These are phyloP conservation scores for Chlorophyllum brunneum DNA, from an alignment of 768 basidiomycete genomes.

Conservation along the genomic window DNA sequence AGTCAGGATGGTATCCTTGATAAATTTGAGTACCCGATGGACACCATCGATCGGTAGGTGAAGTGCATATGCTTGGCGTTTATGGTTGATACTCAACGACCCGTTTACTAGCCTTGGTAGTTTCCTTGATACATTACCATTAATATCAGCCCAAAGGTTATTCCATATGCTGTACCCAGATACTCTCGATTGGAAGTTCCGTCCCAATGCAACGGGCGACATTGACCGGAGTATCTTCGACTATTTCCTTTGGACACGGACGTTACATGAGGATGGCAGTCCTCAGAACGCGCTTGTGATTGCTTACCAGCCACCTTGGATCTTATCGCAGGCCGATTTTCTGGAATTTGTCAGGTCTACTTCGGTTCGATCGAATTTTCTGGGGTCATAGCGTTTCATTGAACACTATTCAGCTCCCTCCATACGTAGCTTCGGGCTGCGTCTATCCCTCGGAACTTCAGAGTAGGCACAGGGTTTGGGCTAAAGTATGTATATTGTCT, in stretches of 20 bases:
- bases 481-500: constrained; percentile 36
- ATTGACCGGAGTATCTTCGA: constrained; percentile 30
- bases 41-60: constrained; percentile 41
- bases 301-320: constrained; percentile 60
- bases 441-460: constrained; percentile 28
- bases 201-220: constrained; percentile 26
- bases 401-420: constrained; percentile 34
- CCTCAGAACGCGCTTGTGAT: constrained; percentile 38
- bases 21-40: constrained; percentile 32
- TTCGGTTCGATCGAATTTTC: constrained; percentile 27
- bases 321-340: constrained; percentile 51
- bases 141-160: constrained; percentile 46
- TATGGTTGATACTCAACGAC: too few relatives aligned
- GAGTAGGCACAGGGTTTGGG: constrained; percentile 56
- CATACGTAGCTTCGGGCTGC: constrained; percentile 28
- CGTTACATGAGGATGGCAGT: constrained; percentile 17
- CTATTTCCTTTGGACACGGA: constrained; percentile 40
- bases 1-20: constrained; percentile 25
- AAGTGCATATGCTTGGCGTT: not conserved
- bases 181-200: constrained; percentile 39
- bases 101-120: not conserved
- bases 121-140: constrained; percentile 33
- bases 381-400: constrained; percentile 11
- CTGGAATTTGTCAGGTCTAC: constrained; percentile 45
- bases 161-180: constrained; percentile 43